Percentiles rank a stretch among this genome's conserved stretches.
Conservation (phyloP, 192 early-diverging fungal species). For the Coemansia sp. region DNA sequence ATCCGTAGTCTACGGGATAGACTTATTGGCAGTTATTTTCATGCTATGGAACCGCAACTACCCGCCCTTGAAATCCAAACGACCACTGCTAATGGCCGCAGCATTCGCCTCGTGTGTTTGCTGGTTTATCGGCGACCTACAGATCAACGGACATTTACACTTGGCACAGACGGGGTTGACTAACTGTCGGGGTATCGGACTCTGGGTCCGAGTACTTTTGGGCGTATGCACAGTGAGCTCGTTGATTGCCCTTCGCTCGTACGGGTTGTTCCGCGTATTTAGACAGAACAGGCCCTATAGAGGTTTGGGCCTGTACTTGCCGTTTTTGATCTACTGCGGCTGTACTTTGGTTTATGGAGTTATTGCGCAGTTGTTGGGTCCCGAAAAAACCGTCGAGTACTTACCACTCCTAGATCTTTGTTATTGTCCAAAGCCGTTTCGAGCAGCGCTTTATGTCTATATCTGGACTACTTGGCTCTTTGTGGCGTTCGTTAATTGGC, state of each 20-base stretch:
- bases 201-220: slow-evolving; percentile 49
- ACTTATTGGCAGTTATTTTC: slow-evolving; percentile 34
- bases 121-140: slow-evolving; percentile 51
- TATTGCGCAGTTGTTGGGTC: slow-evolving; percentile 26
- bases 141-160: slow-evolving; percentile 53
- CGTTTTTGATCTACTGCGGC: slow-evolving; percentile 26
- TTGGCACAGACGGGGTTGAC: slow-evolving; percentile 14
- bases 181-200: slow-evolving; percentile 36
- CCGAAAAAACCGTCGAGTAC: slow-evolving; percentile 34
- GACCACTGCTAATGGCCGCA: slow-evolving; percentile 34
- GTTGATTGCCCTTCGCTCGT: slow-evolving; percentile 40
- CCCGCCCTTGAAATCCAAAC: slow-evolving; percentile 48
- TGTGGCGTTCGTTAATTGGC: slow-evolving; percentile 36
- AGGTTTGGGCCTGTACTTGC: slow-evolving; percentile 34
- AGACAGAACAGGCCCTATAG: slow-evolving; percentile 24
- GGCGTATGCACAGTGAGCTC: slow-evolving; percentile 50
- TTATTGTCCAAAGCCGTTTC: slow-evolving; percentile 34
- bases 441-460: slow-evolving; percentile 24
- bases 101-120: slow-evolving; percentile 26
- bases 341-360: slow-evolving; percentile 35
- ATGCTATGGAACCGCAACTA: slow-evolving; percentile 42
- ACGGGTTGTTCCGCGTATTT: slow-evolving; percentile 41
- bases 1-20: slow-evolving; percentile 30
- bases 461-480: slow-evolving; percentile 48
- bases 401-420: slow-evolving; percentile 24